Evolutionary conservation across 495 filamentous ascomycete species (phyloP), one percentile per base, ranked within the genome.

Genomic region (Podospora sp.): DNA sequence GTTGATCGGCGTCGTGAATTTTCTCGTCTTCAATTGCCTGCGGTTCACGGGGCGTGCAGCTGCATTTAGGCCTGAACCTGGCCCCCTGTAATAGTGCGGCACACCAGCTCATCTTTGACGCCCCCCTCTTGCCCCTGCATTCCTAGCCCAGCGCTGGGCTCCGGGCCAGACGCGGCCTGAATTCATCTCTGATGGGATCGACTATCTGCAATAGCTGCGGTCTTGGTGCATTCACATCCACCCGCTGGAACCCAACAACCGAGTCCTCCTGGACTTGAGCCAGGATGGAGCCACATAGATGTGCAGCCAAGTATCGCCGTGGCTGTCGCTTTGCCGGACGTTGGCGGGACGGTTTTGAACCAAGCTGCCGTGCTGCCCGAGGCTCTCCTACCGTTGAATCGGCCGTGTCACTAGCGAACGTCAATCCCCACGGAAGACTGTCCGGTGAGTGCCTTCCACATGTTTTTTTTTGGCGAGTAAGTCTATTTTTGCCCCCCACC

Each of bases 41-140:
- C 68, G 36, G 36, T 56, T 36, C 59, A 46, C 61, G 5, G 33
- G 33, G 60, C 20, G 56, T 71, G 68, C 70, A 69, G 65, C 71
- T 75, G 73, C 71, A 73, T 75, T 75, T 69, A 72, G 71, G 73
- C 73, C 73, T 66, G 69, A 75, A 68, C 58, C 67, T 58, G 49
- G 63, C 73, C 71, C 73, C 73, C 62, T 73, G 73, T 64, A 64
- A 57, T 16, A 62, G 69, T 66, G 73, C 66, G 65, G 65, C 67
- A 70, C 65, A 25, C 33, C 36, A 50, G 60, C 60, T 35, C 40
- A 46, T 14, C 40, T 46, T 46, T 46, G 40, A 27, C 46, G 65
- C 51, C 56, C 62, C n/a, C 63, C 26, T 65, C 12, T 24, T 55
- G 69, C 72, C 72, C 72, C 72, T 75, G 70, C 68, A 65, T 72